Evolutionary conservation across 805 yeast species (phyloP), one percentile per base, ranked within the genome.

Genomic region (Candida maris): DNA sequence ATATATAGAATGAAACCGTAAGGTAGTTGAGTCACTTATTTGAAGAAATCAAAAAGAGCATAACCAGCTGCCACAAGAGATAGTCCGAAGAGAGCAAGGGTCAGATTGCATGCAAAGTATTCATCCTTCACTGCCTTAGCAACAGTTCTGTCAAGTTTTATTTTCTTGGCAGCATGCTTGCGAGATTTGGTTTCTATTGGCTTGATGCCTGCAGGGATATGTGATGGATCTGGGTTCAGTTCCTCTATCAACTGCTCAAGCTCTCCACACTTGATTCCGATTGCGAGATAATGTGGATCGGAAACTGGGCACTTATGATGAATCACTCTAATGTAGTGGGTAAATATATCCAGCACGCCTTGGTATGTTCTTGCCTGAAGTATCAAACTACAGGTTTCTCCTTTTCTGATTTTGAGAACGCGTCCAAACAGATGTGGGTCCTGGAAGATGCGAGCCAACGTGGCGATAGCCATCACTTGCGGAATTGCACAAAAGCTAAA

Each of bases 381-480:
- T 38, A 93, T 86, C 50, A 93, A 70, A 47, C 71, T 67, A 52
- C 87, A 81, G 1, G 97, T 82, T 22, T 83, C 77, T 9, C 96
- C 96, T 65, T 86, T 87, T 64, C 97, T 76, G 59, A 93, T 83
- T 68, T 93, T 93, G 46, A 91, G 84, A 56, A 85, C 79, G 25
- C 62, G 59, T 30, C 79, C 72, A 55, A 91, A 75, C 3, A 91
- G 83, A 3, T 66, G 54, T 3, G 82, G 81, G 65, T 93, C 93
- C 56, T 83, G 79, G 72, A 83, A 89, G 22, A 93, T 83, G 35
- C 81, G 68, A 16, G 91, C 87, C 50, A 93, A 71, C 1, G 97
- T 87, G 12, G 98, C 97, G 59, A 93, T 84, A 24, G 97, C 96
- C 98, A 93, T 93, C 14, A 91, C 97, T 66, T 93, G 99, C 14